Base-by-base conservation (phyloP, 2,329 filamentous ascomycete species). In the Alternaria tenuissima region DNA sequence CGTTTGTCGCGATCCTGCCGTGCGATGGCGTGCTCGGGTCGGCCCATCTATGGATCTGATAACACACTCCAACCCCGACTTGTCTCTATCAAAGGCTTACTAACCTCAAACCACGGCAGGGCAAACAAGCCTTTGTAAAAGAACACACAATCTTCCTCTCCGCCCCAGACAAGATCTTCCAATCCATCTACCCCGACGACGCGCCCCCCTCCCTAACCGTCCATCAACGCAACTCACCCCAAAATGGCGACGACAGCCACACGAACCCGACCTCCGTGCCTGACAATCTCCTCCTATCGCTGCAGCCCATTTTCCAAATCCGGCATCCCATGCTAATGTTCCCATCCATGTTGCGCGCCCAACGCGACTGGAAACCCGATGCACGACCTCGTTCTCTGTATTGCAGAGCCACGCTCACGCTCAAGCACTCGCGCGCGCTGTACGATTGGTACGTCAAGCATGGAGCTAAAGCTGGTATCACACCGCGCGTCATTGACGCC, bases 251-350 rank as follows among this genome's bases (percentile, higher is more conserved):
- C 18, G 18, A 20, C 18, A 20, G 18, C 18, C 18, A 59, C 8
- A 66, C 66, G 9, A 69, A 63, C 49, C 66, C 62, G 1, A 60
- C 66, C 1, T 60, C 61, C 11, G 24, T 67, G 2, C 64, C 66
- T 3, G 64, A 69, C 38, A 39, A 9, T 46, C 39, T 69, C 16
- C 55, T 69, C n/a, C 53, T 65, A 2, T 49, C 55, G 3, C 30
- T 69, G 30, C 53, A 63, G 14, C 62, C 64, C 2, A 64, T 67
- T 3, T 66, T 69, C 53, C 66, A 69, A 12, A 67, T 67, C 41
- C 57, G 64, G 5, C 53, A 69, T 16, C 66, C 64, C 2, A 49
- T 57, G 0, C 32, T 69, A 3, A 66, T 69, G 64, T 69, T 65
- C 41, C 64, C 64, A 0, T 66, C 62, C 2, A 57, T 66, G 55